Conservation (phyloP, 805 yeast genomes). For the Candida ponderosae region DNA sequence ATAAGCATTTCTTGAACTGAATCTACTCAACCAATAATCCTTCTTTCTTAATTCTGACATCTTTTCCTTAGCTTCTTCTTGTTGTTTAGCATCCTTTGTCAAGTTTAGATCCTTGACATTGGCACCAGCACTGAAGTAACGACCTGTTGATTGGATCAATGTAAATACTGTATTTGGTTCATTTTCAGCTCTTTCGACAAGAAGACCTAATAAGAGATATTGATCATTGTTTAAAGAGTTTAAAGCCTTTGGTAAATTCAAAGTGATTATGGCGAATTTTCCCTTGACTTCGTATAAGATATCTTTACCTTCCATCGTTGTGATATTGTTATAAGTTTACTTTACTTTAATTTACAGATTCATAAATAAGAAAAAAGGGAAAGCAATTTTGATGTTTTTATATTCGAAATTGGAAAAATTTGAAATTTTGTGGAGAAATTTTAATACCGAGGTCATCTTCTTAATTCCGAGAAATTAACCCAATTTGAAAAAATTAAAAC, state of each 20-base stretch:
- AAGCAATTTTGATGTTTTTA: not conserved
- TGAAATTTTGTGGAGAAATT: not conserved
- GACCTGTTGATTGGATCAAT: constrained; percentile 60
- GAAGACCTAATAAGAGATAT: constrained; percentile 50
- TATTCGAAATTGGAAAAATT: not conserved
- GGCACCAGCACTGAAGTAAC: constrained; percentile 82
- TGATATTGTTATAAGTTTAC: not conserved
- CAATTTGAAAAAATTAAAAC: too few relatives aligned
- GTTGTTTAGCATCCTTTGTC: constrained; percentile 2
- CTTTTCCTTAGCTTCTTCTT: constrained; percentile 4
- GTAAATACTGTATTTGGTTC: constrained; percentile 59
- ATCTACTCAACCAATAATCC: constrained; percentile 43
- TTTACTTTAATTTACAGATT: not conserved
- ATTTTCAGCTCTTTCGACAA: constrained; percentile 52
- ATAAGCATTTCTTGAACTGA: constrained; percentile 65
- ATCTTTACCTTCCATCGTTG: constrained; percentile 16
- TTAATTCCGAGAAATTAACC: not conserved
- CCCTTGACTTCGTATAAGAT: constrained; percentile 28
- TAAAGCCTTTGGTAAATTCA: constrained; percentile 51
- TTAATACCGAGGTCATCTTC: not conserved
- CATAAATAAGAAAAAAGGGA: not conserved
- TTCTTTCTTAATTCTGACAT: constrained; percentile 15
- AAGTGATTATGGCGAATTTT: constrained; percentile 51
- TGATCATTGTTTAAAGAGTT: constrained; percentile 66
- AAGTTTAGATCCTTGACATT: constrained; percentile 36